A percentile compares a stretch with the other conserved stretches of the same genome.
Evolutionary conservation across 225 moss, liverwort and hornwort species (phyloP).

Genomic region (Takakia lepidozioides): DNA sequence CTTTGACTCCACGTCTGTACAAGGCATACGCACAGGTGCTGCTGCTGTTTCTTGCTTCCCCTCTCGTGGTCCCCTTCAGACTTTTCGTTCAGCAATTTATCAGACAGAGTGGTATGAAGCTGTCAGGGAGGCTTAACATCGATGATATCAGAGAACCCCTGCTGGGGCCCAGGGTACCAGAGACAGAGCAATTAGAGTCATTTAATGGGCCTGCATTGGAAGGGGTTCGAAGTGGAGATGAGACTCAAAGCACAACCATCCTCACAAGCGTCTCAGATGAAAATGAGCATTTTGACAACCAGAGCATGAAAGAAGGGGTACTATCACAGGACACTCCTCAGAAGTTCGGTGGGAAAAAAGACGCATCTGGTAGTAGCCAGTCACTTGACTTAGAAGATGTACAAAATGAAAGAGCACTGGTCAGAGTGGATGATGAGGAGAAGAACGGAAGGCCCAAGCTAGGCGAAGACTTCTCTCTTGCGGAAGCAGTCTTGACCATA

Average conservation of each 20-base stretch:
- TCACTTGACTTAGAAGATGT: neutral
- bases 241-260: neutral
- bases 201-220: neutral
- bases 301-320: neutral
- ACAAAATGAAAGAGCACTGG: neutral
- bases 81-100: neutral
- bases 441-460: neutral
- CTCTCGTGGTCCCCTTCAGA: slow-evolving; percentile 36
- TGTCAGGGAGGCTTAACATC: neutral
- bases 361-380: neutral
- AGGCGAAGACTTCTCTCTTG: slow-evolving; percentile 3
- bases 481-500: slow-evolving; percentile 3
- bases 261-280: neutral
- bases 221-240: neutral
- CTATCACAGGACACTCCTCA: neutral
- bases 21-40: slow-evolving; percentile 46
- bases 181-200: too few species aligned
- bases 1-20: slow-evolving; percentile 21
- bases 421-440: too few species aligned
- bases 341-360: neutral
- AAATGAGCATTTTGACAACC: neutral
- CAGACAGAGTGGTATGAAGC: neutral
- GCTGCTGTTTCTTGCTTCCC: slow-evolving; percentile 45
- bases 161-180: too few species aligned
- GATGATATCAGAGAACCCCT: neutral